Evolutionary conservation across 345 rosid species (phyloP).

Genomic region (Boechera divaricarpa): DNA sequence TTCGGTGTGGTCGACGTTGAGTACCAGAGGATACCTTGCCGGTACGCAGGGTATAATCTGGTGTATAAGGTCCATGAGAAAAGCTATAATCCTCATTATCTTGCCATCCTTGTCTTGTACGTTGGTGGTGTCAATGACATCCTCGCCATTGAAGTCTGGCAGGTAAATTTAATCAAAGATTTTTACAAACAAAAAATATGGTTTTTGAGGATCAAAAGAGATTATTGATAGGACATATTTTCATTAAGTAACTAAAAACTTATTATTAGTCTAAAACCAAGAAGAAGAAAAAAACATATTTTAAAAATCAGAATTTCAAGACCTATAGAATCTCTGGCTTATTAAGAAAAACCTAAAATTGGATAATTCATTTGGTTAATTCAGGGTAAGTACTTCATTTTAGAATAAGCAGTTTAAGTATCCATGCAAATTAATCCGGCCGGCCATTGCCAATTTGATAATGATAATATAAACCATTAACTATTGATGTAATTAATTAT

Average conservation of each 20-base stretch:
- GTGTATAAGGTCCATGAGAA: conserved; percentile 68
- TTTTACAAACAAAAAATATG: background rate
- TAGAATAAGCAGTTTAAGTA: no score
- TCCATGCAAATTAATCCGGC: no score
- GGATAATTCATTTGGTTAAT: no score
- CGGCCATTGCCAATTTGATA: no score
- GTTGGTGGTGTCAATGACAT: conserved; percentile 64
- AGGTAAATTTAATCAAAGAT: conserved; percentile 46
- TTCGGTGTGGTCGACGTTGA: conserved; percentile 84
- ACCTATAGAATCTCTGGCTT: no score
- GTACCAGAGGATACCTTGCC: conserved; percentile 72
- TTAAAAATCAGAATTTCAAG: no score
- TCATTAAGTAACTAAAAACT: background rate
- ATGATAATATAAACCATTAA: no score
- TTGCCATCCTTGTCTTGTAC: conserved; percentile 64
- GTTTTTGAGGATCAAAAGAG: background rate
- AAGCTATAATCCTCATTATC: conserved; percentile 68
- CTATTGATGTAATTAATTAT: no score
- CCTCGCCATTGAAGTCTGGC: conserved; percentile 65
- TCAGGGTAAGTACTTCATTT: no score
- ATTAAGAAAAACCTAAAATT: no score
- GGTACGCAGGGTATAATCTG: conserved; percentile 53
- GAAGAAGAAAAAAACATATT: no score
- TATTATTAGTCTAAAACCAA: background rate
- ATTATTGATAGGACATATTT: background rate